Evolutionary conservation across 2,329 filamentous ascomycete species (phyloP).

Genomic region (Cordyceps fumosorosea): DNA sequence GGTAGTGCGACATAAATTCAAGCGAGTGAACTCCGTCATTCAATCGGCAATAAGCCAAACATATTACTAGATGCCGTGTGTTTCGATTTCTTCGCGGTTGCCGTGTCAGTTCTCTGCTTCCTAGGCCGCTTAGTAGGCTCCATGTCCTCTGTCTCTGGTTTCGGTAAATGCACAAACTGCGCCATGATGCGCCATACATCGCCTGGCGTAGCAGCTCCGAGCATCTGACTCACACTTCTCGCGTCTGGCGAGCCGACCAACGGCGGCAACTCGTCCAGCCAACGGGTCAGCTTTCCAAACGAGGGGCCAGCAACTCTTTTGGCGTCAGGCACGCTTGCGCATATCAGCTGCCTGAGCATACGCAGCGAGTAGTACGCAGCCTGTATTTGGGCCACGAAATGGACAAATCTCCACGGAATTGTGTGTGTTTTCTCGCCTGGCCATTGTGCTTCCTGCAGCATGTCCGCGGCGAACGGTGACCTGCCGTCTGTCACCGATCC

Average conservation of each 20-base stretch:
- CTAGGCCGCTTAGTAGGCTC: not conserved
- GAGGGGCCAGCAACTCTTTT: not conserved
- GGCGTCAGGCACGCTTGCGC: constrained; percentile 11
- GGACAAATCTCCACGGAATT: constrained; percentile 50
- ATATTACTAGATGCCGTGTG: not conserved
- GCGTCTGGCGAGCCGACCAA: constrained; percentile 22
- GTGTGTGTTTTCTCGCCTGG: not conserved
- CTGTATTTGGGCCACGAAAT: constrained; percentile 56
- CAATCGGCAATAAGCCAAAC: constrained; percentile 3
- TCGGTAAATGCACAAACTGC: constrained; percentile 16
- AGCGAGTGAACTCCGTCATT: not conserved
- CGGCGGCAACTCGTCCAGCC: constrained; percentile 22
- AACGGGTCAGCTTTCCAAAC: constrained; percentile 11
- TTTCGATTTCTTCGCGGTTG: not conserved
- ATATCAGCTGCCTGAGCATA: constrained; percentile 34
- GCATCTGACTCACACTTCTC: constrained; percentile 8
- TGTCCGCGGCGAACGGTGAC: constrained; percentile 19
- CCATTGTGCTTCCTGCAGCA: constrained; percentile 17
- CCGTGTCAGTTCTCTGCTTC: not conserved
- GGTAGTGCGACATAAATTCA: not conserved
- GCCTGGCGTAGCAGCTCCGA: not conserved
- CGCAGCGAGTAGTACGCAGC: constrained; percentile 34
- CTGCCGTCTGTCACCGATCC: constrained; percentile 25
- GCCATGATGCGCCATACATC: not conserved
- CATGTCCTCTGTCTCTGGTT: not conserved